phyloP scores from a whole-genome alignment of 345 rosid genomes.

The Nasturtium officinale region DNA sequence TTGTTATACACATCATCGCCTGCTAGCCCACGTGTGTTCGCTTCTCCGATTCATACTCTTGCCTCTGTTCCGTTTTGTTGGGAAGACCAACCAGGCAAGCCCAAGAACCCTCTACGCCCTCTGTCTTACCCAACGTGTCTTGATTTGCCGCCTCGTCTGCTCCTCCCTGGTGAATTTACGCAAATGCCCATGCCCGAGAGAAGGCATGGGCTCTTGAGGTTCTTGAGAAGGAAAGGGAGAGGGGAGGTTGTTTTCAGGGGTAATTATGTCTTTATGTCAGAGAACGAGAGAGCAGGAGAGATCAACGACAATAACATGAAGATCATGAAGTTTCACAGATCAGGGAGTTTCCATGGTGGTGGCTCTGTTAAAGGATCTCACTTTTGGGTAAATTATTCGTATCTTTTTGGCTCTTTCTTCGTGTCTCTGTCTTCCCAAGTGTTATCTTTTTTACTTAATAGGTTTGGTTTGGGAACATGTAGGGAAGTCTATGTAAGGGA shows the following conservation, averaged over 20 bases:
- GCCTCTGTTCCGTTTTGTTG: conserved; percentile 86
- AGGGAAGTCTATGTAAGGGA: conserved; percentile 66
- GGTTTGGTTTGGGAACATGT: conserved; percentile 35
- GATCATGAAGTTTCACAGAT: conserved; percentile 47
- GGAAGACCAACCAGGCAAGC: conserved; percentile 94
- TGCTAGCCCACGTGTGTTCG: conserved; percentile 54
- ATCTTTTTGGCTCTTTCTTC: conserved; percentile 13
- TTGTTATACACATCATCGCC: conserved; percentile 50
- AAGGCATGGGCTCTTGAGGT: conserved; percentile 49
- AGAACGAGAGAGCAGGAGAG: conserved; percentile 45
- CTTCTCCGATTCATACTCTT: conserved; percentile 62
- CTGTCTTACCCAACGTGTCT: conserved; percentile 52
- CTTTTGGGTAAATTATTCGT: conserved; percentile 64
- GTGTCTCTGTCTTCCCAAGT: background rate
- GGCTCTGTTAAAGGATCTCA: conserved; percentile 50
- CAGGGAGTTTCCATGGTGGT: conserved; percentile 48
- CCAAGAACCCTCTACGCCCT: conserved; percentile 49
- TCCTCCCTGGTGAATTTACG: conserved; percentile 47
- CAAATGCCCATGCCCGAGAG: conserved; percentile 56
- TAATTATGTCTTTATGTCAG: conserved; percentile 62
- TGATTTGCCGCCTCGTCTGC: conserved; percentile 68
- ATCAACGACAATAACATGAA: conserved; percentile 35
- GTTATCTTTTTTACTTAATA: background rate
- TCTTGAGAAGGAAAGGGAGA: conserved; percentile 53
- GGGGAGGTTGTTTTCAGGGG: conserved; percentile 53